Base-by-base conservation (phyloP, 306 rosid species). In the Senna tora region DNA sequence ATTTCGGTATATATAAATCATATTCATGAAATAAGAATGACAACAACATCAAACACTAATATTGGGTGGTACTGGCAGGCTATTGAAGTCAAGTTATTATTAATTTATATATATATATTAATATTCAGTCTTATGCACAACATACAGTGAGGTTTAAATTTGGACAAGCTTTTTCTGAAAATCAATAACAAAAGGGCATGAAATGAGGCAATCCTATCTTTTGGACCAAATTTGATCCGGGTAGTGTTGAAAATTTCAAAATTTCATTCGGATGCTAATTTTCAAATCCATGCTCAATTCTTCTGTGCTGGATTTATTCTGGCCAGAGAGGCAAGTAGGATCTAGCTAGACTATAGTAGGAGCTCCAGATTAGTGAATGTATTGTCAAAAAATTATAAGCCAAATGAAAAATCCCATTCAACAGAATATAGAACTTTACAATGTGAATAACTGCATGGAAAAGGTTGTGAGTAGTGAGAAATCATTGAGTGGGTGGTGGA, bases 401-500 rank as follows among this genome's bases (percentile, higher is more conserved):
- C 8, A 20, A 14, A 50, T 1, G 11, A 63, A 62, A 22, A 4
- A 69, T 10, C 28, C 46, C 32, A 56, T 75, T 64, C 12, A 28
- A 52, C 22, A 10, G 7, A 20, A 67, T 65, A 58, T 6, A 69
- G 13, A 62, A 53, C 71, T 79, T 56, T 65, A 75, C 77, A 80
- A 7, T 36, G 39, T 46, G 51, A 56, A 70, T 55, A 55, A 41
- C 17, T 33, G 76, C 74, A 65, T 55, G 56, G 41, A 64, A 70
- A 64, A 63, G 59, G 61, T 65, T 53, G 4, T 55, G 54, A 71
- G 41, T 20, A 28, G 46, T 30, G 33, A 58, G 65, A 55, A 68
- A 32, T 83, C 86, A 83, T 84, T 78, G 77, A 11, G 84, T 76
- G 20, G 92, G 51, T 22, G 97, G 88, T 52, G 85, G 80, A 67